phyloP scores from a whole-genome alignment of 345 rosid genomes.

The Nephelium lappaceum region DNA sequence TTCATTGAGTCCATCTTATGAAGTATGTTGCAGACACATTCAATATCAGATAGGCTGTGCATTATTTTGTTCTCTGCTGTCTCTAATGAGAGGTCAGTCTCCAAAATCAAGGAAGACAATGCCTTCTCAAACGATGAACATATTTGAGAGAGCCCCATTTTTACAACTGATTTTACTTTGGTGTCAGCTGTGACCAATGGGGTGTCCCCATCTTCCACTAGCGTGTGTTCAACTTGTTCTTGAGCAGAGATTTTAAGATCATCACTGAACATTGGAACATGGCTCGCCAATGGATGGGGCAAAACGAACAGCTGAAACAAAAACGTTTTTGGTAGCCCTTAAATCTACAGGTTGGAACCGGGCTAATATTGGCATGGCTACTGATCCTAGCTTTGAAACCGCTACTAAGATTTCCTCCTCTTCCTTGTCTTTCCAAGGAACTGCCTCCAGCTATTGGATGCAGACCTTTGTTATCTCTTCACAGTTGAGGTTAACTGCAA shows the following conservation, averaged over 20 bases:
- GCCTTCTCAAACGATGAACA: no score
- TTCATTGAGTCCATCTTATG: constrained; percentile 77
- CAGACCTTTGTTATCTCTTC: no score
- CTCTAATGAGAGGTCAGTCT: constrained; percentile 34
- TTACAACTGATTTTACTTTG: constrained; percentile 77
- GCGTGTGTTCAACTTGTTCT: constrained; percentile 90
- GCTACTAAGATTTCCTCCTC: no score
- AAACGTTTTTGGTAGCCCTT: constrained; percentile 58
- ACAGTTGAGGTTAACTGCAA: no score
- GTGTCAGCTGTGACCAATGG: constrained; percentile 57
- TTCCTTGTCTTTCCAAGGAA: no score
- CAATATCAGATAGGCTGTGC: constrained; percentile 67
- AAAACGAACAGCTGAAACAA: constrained; percentile 74
- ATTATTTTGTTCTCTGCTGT: constrained; percentile 42
- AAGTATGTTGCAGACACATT: constrained; percentile 81
- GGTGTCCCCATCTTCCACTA: constrained; percentile 64
- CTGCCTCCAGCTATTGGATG: no score
- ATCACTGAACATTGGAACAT: constrained; percentile 55
- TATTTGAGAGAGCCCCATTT: no score
- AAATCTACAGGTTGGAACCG: constrained; percentile 55
- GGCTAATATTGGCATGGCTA: constrained; percentile 59
- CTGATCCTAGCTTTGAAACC: constrained; percentile 40
- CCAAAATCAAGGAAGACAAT: no score
- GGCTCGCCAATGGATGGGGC: constrained; percentile 64
- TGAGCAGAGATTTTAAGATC: constrained; percentile 84